These are phyloP conservation scores for Phytophthora pini DNA, from an alignment of 352 stramenopile genomes.

Conservation along the genomic window DNA sequence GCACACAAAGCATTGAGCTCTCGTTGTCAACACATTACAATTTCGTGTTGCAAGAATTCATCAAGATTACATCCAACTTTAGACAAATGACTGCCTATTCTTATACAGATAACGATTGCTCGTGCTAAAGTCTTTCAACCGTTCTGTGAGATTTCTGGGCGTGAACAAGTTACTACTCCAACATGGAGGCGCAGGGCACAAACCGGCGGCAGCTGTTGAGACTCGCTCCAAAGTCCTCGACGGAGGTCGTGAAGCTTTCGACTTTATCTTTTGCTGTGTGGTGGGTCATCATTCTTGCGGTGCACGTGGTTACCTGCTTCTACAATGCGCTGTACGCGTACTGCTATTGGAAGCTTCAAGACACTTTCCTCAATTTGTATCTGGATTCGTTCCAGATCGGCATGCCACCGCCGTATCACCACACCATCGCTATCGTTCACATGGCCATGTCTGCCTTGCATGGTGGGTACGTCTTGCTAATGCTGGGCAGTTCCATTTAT, in stretches of 20 bases:
- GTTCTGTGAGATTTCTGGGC: too few species aligned
- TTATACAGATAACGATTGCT: too few species aligned
- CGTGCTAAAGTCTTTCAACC: too few species aligned
- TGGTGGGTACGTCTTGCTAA: slow-evolving; percentile 16
- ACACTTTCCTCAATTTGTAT: slow-evolving; percentile 12
- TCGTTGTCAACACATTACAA: too few species aligned
- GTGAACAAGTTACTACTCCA: too few species aligned
- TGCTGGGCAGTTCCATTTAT: slow-evolving; percentile 4
- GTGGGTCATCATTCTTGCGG: slow-evolving; percentile 3
- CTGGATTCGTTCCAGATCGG: slow-evolving; percentile 22
- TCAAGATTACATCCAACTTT: too few species aligned
- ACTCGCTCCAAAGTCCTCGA: background rate
- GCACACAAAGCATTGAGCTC: background rate
- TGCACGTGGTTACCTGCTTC: slow-evolving; percentile 6
- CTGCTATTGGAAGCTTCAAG: slow-evolving; percentile 19
- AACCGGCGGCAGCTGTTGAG: background rate
- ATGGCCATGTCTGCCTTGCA: slow-evolving; percentile 27
- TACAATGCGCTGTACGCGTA: slow-evolving; percentile 17
- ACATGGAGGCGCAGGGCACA: too few species aligned
- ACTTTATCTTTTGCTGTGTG: slow-evolving; percentile 6
- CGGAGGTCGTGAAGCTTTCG: slow-evolving; percentile 1
- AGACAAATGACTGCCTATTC: too few species aligned
- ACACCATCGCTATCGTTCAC: slow-evolving; percentile 18
- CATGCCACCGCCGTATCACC: slow-evolving; percentile 21
- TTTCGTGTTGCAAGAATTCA: too few species aligned